Percentiles rank a stretch among this genome's conserved stretches.
Evolutionary conservation across 2,329 filamentous ascomycete genomes (phyloP).

Genomic region (Pseudogymnoascus sp.): DNA sequence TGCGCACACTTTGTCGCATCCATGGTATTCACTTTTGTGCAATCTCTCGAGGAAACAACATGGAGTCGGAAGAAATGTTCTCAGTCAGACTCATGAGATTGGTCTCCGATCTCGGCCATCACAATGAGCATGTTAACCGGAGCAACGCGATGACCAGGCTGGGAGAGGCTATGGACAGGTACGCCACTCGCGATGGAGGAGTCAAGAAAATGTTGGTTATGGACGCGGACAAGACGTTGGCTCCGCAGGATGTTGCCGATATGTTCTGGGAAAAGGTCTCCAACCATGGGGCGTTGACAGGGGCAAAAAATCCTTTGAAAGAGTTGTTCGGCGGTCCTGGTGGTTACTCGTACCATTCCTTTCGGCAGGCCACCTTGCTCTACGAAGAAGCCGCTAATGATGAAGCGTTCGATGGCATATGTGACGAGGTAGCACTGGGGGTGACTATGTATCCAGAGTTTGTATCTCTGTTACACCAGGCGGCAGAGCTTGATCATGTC

Average conservation of each 20-base stretch:
- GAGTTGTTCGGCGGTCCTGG: constrained; percentile 38
- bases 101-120: constrained; percentile 29
- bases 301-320: constrained; percentile 28
- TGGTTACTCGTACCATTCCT: constrained; percentile 45
- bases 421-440: constrained; percentile 33
- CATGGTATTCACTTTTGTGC: constrained; percentile 39
- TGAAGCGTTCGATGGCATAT: constrained; percentile 36
- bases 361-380: constrained; percentile 44
- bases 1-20: constrained; percentile 36
- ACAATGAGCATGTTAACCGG: constrained; percentile 33
- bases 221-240: constrained; percentile 50
- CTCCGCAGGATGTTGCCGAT: constrained; percentile 38
- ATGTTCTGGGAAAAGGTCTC: constrained; percentile 39
- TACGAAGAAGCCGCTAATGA: constrained; percentile 38
- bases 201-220: constrained; percentile 43
- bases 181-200: neutral
- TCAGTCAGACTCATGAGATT: constrained; percentile 22
- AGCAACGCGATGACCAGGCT: constrained; percentile 10
- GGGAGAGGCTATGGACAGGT: constrained; percentile 13
- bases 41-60: constrained; percentile 14
- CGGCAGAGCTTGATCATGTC: constrained; percentile 30
- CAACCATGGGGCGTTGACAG: neutral
- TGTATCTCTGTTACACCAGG: constrained; percentile 32
- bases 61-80: constrained; percentile 17
- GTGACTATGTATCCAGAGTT: constrained; percentile 42